Evolutionary conservation across 2,329 filamentous ascomycete genomes (phyloP).

Genomic region (Diaporthe citrichinensis): DNA sequence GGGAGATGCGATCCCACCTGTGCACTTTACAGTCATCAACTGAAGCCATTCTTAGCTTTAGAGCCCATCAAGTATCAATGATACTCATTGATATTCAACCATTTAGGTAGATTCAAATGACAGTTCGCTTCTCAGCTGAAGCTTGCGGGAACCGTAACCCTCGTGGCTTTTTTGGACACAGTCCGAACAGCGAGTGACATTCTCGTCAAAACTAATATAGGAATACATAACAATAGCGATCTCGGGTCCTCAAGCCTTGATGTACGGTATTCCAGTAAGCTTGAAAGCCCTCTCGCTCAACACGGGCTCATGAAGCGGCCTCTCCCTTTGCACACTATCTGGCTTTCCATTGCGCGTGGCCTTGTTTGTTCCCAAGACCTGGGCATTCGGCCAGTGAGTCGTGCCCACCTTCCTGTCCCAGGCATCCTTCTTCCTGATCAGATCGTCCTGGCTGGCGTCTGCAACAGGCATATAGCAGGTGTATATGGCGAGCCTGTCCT

Average conservation of each 20-base stretch:
- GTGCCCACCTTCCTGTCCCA: constrained; percentile 56
- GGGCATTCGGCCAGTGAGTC: constrained; percentile 59
- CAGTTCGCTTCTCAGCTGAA: not conserved
- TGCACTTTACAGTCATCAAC: not conserved
- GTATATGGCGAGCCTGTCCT: constrained; percentile 54
- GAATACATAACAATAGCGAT: not conserved
- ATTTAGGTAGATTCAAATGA: not conserved
- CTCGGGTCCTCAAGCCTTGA: constrained; percentile 38
- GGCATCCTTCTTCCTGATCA: constrained; percentile 57
- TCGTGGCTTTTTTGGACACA: too few species aligned
- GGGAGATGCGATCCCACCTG: not conserved
- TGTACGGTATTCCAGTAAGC: constrained; percentile 63
- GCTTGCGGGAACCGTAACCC: not conserved
- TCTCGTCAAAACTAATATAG: not conserved
- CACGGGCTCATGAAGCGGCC: constrained; percentile 56
- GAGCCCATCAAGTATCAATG: too few species aligned
- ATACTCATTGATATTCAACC: not conserved
- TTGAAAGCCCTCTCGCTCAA: constrained; percentile 59
- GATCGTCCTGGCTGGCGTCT: constrained; percentile 56
- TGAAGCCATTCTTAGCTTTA: not conserved
- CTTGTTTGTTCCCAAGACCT: constrained; percentile 44
- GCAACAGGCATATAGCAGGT: constrained; percentile 58
- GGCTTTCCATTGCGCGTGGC: constrained; percentile 46
- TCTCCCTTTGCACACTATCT: constrained; percentile 52
- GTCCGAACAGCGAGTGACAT: not conserved